These are phyloP conservation scores for Acanthochlamys bracteata DNA, from an alignment of 106 monocot genomes.

Conservation along the genomic window DNA sequence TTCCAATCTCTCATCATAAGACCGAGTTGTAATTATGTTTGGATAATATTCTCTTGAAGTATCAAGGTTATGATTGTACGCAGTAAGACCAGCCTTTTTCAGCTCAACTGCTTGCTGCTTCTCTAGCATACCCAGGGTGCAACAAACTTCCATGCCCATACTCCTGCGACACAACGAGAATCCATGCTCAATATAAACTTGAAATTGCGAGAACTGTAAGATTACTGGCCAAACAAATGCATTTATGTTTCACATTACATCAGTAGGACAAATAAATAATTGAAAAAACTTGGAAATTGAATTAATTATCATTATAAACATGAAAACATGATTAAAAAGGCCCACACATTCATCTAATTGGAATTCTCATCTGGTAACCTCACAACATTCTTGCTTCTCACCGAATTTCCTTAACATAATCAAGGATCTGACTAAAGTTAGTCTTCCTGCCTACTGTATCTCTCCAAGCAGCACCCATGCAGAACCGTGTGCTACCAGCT, in stretches of 20 bases:
- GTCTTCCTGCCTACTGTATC: conserved; percentile 96
- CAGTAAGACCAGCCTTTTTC: conserved; percentile 95
- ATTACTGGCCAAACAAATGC: too few relatives aligned
- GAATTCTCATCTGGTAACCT: too few relatives aligned
- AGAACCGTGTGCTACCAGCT: conserved; percentile 94
- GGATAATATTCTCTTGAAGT: conserved; percentile 98
- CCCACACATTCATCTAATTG: too few relatives aligned
- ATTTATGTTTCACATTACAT: too few relatives aligned
- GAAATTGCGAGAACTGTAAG: too few relatives aligned
- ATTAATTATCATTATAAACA: too few relatives aligned
- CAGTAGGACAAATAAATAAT: too few relatives aligned
- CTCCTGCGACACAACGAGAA: conserved; percentile 24
- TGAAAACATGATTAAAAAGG: too few relatives aligned
- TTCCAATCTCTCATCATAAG: conserved; percentile 92
- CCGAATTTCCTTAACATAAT: conserved; percentile 98
- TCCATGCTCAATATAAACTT: too few relatives aligned
- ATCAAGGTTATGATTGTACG: conserved; percentile 99
- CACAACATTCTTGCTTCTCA: too few relatives aligned
- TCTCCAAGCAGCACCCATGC: conserved; percentile 99
- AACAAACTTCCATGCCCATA: conserved; percentile 99
- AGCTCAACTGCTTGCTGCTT: conserved; percentile 92
- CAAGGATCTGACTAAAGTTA: conserved; percentile 90
- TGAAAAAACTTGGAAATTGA: too few relatives aligned
- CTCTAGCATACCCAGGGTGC: conserved; percentile 96
- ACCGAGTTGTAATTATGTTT: conserved; percentile 89